Base-by-base conservation (phyloP, 179 eudicot species). In the Actinidia arguta region DNA sequence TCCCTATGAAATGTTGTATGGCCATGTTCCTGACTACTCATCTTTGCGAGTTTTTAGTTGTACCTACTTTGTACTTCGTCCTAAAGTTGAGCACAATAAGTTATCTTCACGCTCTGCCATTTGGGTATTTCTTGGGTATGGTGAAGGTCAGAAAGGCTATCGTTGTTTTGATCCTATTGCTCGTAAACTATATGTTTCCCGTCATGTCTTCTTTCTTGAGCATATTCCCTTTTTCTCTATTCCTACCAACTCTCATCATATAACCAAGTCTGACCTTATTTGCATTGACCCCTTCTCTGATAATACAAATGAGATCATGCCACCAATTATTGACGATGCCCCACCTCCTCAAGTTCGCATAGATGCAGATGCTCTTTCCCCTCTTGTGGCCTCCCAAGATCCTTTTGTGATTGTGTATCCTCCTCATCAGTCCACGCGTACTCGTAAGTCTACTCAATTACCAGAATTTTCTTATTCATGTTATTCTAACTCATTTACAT, bases 71-170 rank as follows among this genome's bases (percentile, higher is more conserved):
- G 44, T 36, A 24, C 44, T 36, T 27, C 17, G 27, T 27, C 71
- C 20, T 12, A 31, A 66, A 27, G 10, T 46, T 31, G 3, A 31
- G 0, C 2, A 3, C 6, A 66, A 44, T 7, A 66, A 66, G 17
- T 14, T 47, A 5, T 11, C 75, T 71, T 25, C 55, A 46, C 17
- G 3, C 14, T 46, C 14, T 44, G 31, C 55, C 9, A 8, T 46
- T 14, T 48, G 76, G 46, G 75, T 70, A 11, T 72, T 47, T 47
- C 76, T 47, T 72, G 17, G 75, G 0, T 47, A 47, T n/a, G 18
- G 39, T 47, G 55, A 72, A n/a, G 56, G 76, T 10, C 76, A 72
- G 9, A 72, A 72, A 6, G 76, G 55, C 20, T 47, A 72, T 47
- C 14, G n/a, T 8, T 47, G 18, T 22, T 48, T 3, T 47, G 6